A percentile compares a stretch with the other conserved stretches of the same genome.
These are phyloP conservation scores for Tetrapyrgos nigripes DNA, from an alignment of 1,284 basidiomycete species.

Conservation along the genomic window DNA sequence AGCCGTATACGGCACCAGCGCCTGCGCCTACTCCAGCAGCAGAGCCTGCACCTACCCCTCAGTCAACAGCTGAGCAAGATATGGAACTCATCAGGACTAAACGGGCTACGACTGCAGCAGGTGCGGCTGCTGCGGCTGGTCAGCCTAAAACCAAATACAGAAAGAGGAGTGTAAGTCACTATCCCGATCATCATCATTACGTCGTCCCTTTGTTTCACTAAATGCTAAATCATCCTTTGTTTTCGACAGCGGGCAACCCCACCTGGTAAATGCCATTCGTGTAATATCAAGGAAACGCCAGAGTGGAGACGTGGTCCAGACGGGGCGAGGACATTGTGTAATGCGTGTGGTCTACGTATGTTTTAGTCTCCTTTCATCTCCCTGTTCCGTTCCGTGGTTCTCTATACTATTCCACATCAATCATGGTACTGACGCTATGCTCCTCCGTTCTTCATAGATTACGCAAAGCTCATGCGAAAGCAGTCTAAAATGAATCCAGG, in stretches of 20 bases:
- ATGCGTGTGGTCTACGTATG: conserved; percentile 83
- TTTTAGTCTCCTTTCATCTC: conserved; percentile 29
- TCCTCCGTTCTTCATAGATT: conserved; percentile 52
- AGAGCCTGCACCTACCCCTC: conserved; percentile 25
- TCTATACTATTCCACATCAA: conserved; percentile 14
- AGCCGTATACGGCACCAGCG: no score
- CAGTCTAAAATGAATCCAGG: conserved; percentile 62
- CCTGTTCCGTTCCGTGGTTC: conserved; percentile 14
- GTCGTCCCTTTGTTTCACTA: conserved; percentile 12
- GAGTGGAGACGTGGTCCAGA: conserved; percentile 84
- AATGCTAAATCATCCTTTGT: conserved; percentile 30
- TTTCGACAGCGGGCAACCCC: conserved; percentile 74
- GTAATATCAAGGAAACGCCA: conserved; percentile 84
- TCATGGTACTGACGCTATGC: background rate
- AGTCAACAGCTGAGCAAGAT: conserved; percentile 74
- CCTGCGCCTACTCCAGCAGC: background rate
- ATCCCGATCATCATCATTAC: conserved; percentile 19
- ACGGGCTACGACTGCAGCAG: conserved; percentile 67
- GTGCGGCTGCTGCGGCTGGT: conserved; percentile 47
- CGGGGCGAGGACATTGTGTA: conserved; percentile 80
- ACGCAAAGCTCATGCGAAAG: conserved; percentile 80
- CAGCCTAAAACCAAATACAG: conserved; percentile 79
- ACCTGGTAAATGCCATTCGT: conserved; percentile 84
- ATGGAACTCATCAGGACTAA: conserved; percentile 83
- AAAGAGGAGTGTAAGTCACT: conserved; percentile 80